A percentile compares a stretch with the other conserved stretches of the same genome.
Conservation (phyloP, 495 filamentous ascomycete species). For the Schizothecium vesticola region DNA sequence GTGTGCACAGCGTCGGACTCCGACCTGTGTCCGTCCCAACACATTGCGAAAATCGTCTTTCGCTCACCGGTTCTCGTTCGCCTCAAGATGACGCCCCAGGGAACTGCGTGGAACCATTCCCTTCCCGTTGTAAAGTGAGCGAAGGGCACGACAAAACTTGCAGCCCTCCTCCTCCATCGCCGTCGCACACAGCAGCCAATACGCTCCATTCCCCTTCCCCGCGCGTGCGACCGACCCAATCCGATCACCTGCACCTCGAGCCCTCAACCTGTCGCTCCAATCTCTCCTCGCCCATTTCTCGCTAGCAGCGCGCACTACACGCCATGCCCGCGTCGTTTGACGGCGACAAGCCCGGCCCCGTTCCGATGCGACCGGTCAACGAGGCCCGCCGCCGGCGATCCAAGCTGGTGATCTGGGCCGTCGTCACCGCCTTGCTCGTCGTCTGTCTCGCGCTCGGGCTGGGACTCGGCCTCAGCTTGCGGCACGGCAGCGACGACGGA, state of each 20-base stretch:
- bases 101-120: not conserved
- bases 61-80: not conserved
- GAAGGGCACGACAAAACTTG: not conserved
- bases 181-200: not conserved
- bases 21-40: not conserved
- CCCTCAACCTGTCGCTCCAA: not conserved
- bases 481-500: constrained; percentile 1
- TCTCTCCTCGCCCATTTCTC: not conserved
- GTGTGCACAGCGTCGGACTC: not conserved
- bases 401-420: constrained; percentile 10
- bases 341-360: not conserved
- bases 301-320: not conserved
- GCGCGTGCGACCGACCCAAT: not conserved
- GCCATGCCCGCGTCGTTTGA: not conserved
- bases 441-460: constrained; percentile 17
- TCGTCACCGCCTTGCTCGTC: constrained; percentile 9
- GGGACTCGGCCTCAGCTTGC: constrained; percentile 19
- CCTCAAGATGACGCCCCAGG: not conserved
- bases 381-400: constrained; percentile 8
- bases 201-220: not conserved
- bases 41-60: not conserved
- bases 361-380: not conserved
- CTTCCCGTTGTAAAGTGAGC: not conserved
- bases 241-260: not conserved
- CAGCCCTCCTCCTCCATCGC: not conserved